Evolutionary conservation across 1,284 basidiomycete species (phyloP).

Genomic region (Moniliophthora roreri): DNA sequence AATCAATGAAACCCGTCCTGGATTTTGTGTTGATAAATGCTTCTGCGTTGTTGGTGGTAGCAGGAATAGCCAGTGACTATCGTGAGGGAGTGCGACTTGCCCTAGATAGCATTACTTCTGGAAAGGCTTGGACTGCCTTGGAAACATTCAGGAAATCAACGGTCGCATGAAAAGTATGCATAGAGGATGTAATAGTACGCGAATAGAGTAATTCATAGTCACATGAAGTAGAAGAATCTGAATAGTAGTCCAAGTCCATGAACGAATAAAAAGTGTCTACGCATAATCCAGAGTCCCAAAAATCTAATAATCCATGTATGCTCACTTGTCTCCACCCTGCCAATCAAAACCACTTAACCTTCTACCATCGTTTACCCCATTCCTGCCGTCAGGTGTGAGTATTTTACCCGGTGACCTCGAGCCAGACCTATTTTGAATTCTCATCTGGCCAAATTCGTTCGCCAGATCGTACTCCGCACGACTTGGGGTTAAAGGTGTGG

Average conservation of each 20-base stretch:
- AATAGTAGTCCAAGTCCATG: no score
- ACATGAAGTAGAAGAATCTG: no score
- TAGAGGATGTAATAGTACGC: no score
- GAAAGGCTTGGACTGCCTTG: constrained; percentile 77
- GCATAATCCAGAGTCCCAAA: background rate
- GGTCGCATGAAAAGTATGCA: no score
- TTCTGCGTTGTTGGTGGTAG: constrained; percentile 79
- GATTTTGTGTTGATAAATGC: constrained; percentile 89
- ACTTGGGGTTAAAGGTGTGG: constrained; percentile 6
- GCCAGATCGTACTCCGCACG: constrained; percentile 33
- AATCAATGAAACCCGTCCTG: constrained; percentile 56
- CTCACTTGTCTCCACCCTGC: background rate
- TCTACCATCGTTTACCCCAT: background rate
- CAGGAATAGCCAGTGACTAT: constrained; percentile 70
- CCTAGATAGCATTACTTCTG: constrained; percentile 69
- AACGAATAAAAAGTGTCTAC: no score
- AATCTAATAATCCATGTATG: background rate
- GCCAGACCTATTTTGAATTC: constrained; percentile 13
- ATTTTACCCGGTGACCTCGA: constrained; percentile 4
- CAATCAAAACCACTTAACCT: constrained; percentile 1
- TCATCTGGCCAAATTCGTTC: constrained; percentile 38
- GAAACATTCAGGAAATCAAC: constrained; percentile 38
- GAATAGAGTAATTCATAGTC: no score
- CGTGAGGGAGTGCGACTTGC: constrained; percentile 76
- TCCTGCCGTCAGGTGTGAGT: background rate